Conservation (phyloP, 257 asterid genomes). For the Solanum sejunctum region DNA sequence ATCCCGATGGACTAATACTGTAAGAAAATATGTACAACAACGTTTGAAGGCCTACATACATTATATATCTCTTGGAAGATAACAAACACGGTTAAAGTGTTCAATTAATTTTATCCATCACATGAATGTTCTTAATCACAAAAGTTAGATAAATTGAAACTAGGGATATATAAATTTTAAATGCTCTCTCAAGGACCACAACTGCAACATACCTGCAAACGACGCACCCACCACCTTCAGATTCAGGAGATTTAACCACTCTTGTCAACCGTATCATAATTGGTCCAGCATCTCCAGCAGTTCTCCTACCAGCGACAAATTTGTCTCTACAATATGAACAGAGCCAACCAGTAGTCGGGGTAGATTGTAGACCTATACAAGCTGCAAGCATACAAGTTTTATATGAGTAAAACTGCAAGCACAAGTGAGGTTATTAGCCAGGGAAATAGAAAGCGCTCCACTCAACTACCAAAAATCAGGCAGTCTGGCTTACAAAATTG, state of each 20-base stretch:
- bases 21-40: background rate
- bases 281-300: slow-evolving; percentile 51
- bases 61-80: background rate
- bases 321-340: slow-evolving; percentile 80
- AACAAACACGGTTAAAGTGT: background rate
- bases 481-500: background rate
- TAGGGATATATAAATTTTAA: background rate
- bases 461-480: background rate
- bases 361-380: slow-evolving; percentile 61
- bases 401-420: background rate
- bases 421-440: background rate
- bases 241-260: slow-evolving; percentile 83
- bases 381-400: slow-evolving; percentile 36
- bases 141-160: background rate
- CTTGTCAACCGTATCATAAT: slow-evolving; percentile 59
- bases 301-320: slow-evolving; percentile 45
- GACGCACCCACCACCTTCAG: slow-evolving; percentile 87
- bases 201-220: slow-evolving; percentile 72
- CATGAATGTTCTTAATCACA: background rate
- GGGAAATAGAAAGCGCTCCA: background rate
- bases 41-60: background rate
- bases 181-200: background rate
- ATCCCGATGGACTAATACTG: background rate
- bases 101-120: background rate
- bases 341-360: slow-evolving; percentile 53